Percentiles rank a stretch among this genome's conserved stretches.
phyloP scores from a whole-genome alignment of 305 asterid genomes.

The Solanum hybrid region DNA sequence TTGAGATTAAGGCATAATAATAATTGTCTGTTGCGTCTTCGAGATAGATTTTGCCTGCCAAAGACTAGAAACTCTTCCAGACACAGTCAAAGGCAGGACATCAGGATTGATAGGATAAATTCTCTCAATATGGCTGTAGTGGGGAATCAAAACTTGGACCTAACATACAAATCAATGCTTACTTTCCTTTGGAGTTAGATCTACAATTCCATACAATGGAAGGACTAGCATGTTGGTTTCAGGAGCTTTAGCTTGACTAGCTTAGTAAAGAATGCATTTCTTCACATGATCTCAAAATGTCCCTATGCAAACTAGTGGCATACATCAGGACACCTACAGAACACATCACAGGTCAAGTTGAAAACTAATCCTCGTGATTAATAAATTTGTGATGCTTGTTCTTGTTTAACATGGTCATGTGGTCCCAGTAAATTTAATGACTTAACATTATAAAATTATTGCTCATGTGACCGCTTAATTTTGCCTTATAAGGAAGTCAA shows the following conservation, averaged over 20 bases:
- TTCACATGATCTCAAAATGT: neutral
- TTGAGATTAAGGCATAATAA: neutral
- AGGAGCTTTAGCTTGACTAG: neutral
- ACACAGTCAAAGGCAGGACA: neutral
- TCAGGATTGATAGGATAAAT: neutral
- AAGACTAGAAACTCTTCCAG: neutral
- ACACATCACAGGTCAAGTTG: neutral
- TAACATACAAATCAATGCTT: neutral
- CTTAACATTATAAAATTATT: neutral
- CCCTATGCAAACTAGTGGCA: neutral
- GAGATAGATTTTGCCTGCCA: neutral
- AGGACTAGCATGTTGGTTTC: neutral
- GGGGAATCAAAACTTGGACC: neutral
- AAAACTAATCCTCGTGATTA: neutral
- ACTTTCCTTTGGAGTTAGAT: neutral
- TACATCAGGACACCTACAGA: neutral
- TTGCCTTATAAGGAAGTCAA: neutral
- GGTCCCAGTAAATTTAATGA: neutral
- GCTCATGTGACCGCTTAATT: neutral
- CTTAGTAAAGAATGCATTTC: neutral
- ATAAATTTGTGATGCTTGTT: neutral
- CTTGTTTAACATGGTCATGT: neutral
- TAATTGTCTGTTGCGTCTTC: neutral
- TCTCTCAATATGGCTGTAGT: neutral
- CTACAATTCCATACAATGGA: neutral